Evolutionary conservation across 768 basidiomycete species (phyloP).

Genomic region (Lentinula raphanica): DNA sequence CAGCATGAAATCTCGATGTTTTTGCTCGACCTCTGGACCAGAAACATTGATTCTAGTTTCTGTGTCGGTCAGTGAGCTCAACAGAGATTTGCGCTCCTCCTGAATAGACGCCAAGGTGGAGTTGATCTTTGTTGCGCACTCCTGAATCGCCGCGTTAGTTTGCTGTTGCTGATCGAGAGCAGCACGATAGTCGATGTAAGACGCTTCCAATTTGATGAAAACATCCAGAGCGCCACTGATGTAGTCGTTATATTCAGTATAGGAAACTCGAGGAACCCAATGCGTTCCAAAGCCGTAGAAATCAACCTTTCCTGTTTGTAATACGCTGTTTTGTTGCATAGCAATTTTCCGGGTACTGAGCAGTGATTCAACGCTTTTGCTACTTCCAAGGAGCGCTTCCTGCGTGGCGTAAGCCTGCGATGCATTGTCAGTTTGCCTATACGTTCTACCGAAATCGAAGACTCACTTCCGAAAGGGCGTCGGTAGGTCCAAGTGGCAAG

Average conservation of each 20-base stretch:
- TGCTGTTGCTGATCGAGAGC: constrained; percentile 1
- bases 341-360: not conserved
- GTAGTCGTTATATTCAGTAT: not conserved
- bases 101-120: not conserved
- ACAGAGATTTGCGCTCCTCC: not conserved
- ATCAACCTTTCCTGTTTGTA: not conserved
- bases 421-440: not conserved
- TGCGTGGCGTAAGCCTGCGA: not conserved
- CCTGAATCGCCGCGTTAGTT: not conserved
- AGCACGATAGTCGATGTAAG: not conserved
- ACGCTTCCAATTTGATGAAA: not conserved
- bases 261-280: constrained; percentile 1
- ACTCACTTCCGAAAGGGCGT: not conserved
- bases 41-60: not conserved
- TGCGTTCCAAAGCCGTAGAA: not conserved
- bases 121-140: not conserved
- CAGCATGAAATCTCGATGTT: not conserved
- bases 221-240: not conserved
- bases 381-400: not conserved
- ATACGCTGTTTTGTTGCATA: not conserved
- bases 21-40: not conserved
- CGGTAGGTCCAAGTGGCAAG: not conserved
- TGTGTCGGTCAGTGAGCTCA: not conserved
- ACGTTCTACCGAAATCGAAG: not conserved
- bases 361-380: not conserved